Conservation (phyloP, 2,329 filamentous ascomycete genomes). For the Colletotrichum sp. region DNA sequence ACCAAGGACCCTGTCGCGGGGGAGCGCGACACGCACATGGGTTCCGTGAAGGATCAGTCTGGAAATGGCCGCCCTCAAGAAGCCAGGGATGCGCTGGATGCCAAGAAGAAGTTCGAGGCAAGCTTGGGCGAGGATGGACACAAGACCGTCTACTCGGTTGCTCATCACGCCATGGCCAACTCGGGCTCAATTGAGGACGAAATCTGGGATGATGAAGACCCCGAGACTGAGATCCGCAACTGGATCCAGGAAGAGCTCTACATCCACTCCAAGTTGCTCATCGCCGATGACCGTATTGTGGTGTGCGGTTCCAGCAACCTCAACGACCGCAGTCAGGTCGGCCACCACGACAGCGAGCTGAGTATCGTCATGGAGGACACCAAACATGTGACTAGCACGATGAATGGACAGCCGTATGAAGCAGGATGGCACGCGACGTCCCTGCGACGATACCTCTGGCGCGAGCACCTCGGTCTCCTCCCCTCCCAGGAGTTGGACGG, state of each 20-base stretch:
- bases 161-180: slow-evolving; percentile 82
- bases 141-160: slow-evolving; percentile 54
- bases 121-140: slow-evolving; percentile 42
- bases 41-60: slow-evolving; percentile 37
- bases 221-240: slow-evolving; percentile 80
- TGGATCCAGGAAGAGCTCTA: slow-evolving; percentile 98
- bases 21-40: slow-evolving; percentile 56
- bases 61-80: slow-evolving; percentile 29
- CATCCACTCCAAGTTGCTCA: slow-evolving; percentile 89
- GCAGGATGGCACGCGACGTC: slow-evolving; percentile 85
- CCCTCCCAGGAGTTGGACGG: slow-evolving; percentile 75
- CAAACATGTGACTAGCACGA: slow-evolving; percentile 70
- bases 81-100: slow-evolving; percentile 46
- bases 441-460: slow-evolving; percentile 82
- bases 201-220: slow-evolving; percentile 73
- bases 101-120: slow-evolving; percentile 59
- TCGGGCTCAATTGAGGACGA: slow-evolving; percentile 68
- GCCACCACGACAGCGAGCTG: slow-evolving; percentile 89
- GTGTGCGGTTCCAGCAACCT: slow-evolving; percentile 90
- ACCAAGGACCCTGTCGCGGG: slow-evolving; percentile 46
- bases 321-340: slow-evolving; percentile 89
- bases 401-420: slow-evolving; percentile 79
- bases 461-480: slow-evolving; percentile 87
- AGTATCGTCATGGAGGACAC: slow-evolving; percentile 90
- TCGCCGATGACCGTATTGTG: slow-evolving; percentile 84